Base-by-base conservation (phyloP, 2,329 filamentous ascomycete species). In the Pseudogymnoascus sp. region DNA sequence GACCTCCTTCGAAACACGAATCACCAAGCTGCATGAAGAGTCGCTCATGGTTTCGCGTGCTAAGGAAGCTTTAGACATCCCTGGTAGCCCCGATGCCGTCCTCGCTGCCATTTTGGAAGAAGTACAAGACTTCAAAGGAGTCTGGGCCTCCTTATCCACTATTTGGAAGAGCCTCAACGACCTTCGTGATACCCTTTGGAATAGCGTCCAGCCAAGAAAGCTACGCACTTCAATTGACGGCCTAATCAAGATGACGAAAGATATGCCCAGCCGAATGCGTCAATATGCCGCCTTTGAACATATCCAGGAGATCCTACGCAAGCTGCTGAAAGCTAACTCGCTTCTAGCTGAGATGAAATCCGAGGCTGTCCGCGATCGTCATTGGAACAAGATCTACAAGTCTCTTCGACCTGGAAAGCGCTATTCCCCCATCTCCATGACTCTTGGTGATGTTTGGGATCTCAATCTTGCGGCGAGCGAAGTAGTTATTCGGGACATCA, bases 261-360 rank as follows among this genome's bases (percentile, higher is more conserved):
- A 97, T 65, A 97, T 99, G 94, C 94, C 95, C 0, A 96, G 92
- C 75, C 87, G 94, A 63, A 97, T 99, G 93, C 87, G 95, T 64
- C 95, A 99, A 71, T 99, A 99, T 74, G 93, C 95, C 68, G 95
- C 95, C n/a, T 99, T 99, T 72, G 95, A 99, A 74, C 93, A 99
- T 71, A 92, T 99, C 39, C 95, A 99, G 73, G 91, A 85, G 65
- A 89, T 95, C 31, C 83, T 99, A 40, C 89, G 92, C 47, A 87
- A 92, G 64, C 83, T 96, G 58, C 81, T 97, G 65, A 97, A 96
- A 74, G 91, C 96, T 68, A 99, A 97, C 71, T 81, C 87, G 9
- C 81, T 97, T 35, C 81, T 99, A 3, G 84, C 86, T 4, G 94
- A 99, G 66, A 81, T 99, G 74, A 96, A 97, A 72, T 97, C 93